Percentiles rank a stretch among this genome's conserved stretches.
These are phyloP conservation scores for Penicillium arizonense DNA, from an alignment of 495 filamentous ascomycete genomes.

Conservation along the genomic window DNA sequence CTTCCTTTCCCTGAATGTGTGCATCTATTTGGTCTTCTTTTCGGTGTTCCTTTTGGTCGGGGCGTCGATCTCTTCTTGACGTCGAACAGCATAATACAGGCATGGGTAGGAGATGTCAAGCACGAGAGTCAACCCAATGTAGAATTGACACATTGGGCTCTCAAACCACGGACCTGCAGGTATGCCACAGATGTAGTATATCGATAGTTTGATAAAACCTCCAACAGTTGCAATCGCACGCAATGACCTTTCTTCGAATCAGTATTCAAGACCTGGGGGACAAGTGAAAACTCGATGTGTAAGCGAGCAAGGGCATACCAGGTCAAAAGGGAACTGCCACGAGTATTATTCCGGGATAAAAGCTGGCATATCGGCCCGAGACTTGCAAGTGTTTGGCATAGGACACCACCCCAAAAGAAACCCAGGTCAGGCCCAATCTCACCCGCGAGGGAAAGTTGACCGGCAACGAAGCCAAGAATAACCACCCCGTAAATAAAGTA, in stretches of 20 bases:
- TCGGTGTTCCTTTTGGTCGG: too few relatives aligned
- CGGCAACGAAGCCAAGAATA: neutral
- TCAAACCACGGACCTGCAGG: slow-evolving; percentile 1
- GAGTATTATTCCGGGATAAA: neutral
- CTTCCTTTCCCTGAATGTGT: too few relatives aligned
- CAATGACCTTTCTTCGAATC: neutral
- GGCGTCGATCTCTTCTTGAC: neutral
- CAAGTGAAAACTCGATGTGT: too few relatives aligned
- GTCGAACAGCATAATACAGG: neutral
- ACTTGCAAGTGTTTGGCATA: neutral
- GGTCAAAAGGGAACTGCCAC: neutral
- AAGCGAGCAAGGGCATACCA: neutral
- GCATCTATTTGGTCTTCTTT: neutral
- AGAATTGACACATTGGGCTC: neutral
- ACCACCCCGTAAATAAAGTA: neutral
- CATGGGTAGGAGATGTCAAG: neutral
- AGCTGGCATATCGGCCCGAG: neutral
- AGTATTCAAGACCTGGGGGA: neutral
- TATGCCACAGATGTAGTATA: neutral
- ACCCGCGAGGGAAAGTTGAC: neutral
- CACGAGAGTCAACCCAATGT: neutral
- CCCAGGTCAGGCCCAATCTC: neutral
- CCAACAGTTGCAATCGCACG: neutral
- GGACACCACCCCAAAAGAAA: neutral
- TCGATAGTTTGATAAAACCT: slow-evolving; percentile 1